Evolutionary conservation across 441 rosid genomes (phyloP), one percentile per base, ranked within the genome.

Genomic region (Eruca vesicaria): DNA sequence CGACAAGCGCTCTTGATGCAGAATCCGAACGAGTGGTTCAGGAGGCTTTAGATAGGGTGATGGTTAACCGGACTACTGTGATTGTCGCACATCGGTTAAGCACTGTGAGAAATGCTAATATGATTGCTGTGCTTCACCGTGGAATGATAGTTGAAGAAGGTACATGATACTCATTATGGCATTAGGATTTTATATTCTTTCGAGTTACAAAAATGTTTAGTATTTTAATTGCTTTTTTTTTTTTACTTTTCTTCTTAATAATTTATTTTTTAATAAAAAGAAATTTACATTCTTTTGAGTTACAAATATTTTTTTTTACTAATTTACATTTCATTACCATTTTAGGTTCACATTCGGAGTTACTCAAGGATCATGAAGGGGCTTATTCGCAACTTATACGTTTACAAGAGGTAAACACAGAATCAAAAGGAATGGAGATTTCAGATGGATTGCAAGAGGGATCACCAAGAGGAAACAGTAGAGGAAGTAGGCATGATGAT

Each of bases 1-100:
- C 87, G 1, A 86, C 88, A 2, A 88, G 92, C 9, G 84, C 90
- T 5, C 82, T 88, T 2, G 90, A 88, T 83, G 83, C 85, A 0
- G 88, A 81, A 69, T 88, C 92, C 1, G 85, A 88, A 69, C 76
- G 84, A 26, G 59, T 78, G 9, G 90, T 84, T 55, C 92, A 88
- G 72, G 87, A 79, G 50, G 88, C 92, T 11, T 63, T 83, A 18
- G 87, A 86, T 38, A 82, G 83, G 68, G 74, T 88, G 28, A 84
- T 84, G 92, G 73, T 81, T 23, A 79, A 86, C 59, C 81, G 87
- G 19, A 88, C 92, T 15, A 84, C 92, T 0, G 80, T 86, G 11
- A 76, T 86, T 8, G 79, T 87, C 5, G 84, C 89, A 3, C 91
- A 84, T 80, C 85, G 88, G 50, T 70, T 86, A 75, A 84, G 83